Conservation (phyloP, 805 yeast genomes). For the Candida adriatica region DNA sequence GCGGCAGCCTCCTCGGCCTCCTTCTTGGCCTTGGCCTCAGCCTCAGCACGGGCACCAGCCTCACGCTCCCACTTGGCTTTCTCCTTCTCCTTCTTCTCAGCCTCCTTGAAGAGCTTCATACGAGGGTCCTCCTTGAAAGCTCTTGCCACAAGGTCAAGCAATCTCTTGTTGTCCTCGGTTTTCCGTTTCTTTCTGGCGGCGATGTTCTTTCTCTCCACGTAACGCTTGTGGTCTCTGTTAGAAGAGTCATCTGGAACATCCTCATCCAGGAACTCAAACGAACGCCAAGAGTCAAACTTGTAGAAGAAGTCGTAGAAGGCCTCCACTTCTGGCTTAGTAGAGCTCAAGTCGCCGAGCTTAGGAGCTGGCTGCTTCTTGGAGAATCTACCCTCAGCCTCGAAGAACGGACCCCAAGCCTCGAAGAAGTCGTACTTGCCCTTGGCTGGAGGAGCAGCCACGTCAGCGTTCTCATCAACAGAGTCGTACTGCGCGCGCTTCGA, state of each 20-base stretch:
- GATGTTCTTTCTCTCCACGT: constrained; percentile 94
- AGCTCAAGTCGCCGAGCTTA: constrained; percentile 55
- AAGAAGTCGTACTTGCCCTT: constrained; percentile 72
- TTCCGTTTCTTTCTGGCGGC: constrained; percentile 95
- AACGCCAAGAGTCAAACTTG: constrained; percentile 95
- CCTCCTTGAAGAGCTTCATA: constrained; percentile 87
- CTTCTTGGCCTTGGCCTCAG: constrained; percentile 81
- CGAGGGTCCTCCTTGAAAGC: constrained; percentile 92
- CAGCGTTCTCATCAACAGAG: constrained; percentile 87
- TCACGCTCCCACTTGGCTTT: constrained; percentile 95
- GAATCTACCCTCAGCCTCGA: constrained; percentile 86
- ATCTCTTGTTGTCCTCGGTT: constrained; percentile 92
- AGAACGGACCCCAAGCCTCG: constrained; percentile 89
- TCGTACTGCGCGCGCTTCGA: constrained; percentile 88
- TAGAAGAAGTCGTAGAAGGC: constrained; percentile 88
- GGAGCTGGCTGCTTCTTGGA: constrained; percentile 91
- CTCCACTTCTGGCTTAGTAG: constrained; percentile 77
- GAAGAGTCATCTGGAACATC: constrained; percentile 99
- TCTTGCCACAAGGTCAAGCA: constrained; percentile 79
- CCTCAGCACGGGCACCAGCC: constrained; percentile 95
- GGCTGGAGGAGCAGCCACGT: constrained; percentile 69
- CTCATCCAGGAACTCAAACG: constrained; percentile 96
- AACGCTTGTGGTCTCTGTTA: constrained; percentile 98
- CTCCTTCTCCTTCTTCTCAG: constrained; percentile 91
- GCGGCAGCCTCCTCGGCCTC: constrained; percentile 87